Evolutionary conservation across 805 yeast genomes (phyloP).

Genomic region (Hanseniaspora nectarophila): DNA sequence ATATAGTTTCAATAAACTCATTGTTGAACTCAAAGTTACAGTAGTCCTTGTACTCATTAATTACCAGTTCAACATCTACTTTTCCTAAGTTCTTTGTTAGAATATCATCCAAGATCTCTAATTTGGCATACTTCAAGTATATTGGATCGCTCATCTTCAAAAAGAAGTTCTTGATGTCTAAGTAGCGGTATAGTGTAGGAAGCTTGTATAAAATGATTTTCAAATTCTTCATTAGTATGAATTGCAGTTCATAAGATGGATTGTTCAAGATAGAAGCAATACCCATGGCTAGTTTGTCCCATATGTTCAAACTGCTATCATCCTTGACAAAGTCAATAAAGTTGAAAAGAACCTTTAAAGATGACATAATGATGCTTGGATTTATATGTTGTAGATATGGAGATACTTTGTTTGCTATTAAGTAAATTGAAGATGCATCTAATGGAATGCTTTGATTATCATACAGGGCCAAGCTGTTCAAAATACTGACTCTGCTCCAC

Average conservation of each 20-base stretch:
- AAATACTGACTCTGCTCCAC: conserved; percentile 92
- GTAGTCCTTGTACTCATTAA: conserved; percentile 63
- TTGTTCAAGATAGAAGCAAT: conserved; percentile 75
- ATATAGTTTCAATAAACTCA: conserved; percentile 42
- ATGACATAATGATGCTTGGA: conserved; percentile 81
- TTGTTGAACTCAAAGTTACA: conserved; percentile 70
- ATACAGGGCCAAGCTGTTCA: conserved; percentile 70
- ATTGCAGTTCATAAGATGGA: conserved; percentile 81
- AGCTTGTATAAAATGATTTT: conserved; percentile 79
- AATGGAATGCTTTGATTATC: conserved; percentile 29
- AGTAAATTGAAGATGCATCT: conserved; percentile 56
- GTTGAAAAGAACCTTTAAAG: conserved; percentile 67
- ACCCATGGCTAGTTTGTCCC: conserved; percentile 71
- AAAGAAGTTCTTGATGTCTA: conserved; percentile 56
- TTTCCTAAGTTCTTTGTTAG: conserved; percentile 35
- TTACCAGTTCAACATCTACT: conserved; percentile 35
- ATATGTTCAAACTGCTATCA: conserved; percentile 34
- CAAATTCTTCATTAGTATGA: conserved; percentile 82
- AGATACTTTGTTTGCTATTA: conserved; percentile 75
- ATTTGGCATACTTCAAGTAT: conserved; percentile 62
- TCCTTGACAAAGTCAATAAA: conserved; percentile 43
- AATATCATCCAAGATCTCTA: conserved; percentile 61
- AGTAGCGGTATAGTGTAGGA: conserved; percentile 55
- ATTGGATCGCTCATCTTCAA: conserved; percentile 78
- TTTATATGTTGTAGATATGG: conserved; percentile 96